phyloP scores from a whole-genome alignment of 208 protist species.

The Acanthamoeba culbertsoni region DNA sequence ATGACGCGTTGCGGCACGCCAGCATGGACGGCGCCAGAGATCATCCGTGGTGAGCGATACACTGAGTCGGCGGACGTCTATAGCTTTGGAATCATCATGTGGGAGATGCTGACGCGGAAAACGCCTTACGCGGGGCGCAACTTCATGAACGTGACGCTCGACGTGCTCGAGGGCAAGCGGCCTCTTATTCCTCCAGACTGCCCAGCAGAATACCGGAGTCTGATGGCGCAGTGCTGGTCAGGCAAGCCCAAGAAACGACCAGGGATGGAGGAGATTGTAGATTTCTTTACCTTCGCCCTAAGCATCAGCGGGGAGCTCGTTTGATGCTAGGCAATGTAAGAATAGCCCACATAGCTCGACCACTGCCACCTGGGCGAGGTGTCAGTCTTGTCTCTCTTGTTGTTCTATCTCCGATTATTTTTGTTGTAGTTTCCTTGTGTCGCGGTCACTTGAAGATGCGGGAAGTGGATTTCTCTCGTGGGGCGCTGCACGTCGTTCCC shows the following conservation, averaged over 20 bases:
- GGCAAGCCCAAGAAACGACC: constrained; percentile 25
- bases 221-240: constrained; percentile 3
- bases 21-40: background rate
- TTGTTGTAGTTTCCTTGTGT: too few relatives aligned
- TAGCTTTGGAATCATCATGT: constrained; percentile 15
- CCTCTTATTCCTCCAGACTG: background rate
- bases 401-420: too few relatives aligned
- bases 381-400: too few relatives aligned
- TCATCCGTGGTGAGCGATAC: background rate
- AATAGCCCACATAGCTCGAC: too few relatives aligned
- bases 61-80: background rate
- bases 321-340: background rate
- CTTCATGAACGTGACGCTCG: constrained; percentile 39
- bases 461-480: background rate
- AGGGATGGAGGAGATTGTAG: background rate
- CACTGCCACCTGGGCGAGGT: too few relatives aligned
- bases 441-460: too few relatives aligned
- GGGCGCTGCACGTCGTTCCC: background rate
- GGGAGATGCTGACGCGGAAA: background rate
- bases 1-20: constrained; percentile 1
- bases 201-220: background rate
- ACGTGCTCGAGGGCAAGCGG: constrained; percentile 24
- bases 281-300: background rate
- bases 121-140: background rate
- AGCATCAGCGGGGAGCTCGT: background rate